Base-by-base conservation (phyloP, 1,284 basidiomycete species). In the Marasmius tenuissimus region DNA sequence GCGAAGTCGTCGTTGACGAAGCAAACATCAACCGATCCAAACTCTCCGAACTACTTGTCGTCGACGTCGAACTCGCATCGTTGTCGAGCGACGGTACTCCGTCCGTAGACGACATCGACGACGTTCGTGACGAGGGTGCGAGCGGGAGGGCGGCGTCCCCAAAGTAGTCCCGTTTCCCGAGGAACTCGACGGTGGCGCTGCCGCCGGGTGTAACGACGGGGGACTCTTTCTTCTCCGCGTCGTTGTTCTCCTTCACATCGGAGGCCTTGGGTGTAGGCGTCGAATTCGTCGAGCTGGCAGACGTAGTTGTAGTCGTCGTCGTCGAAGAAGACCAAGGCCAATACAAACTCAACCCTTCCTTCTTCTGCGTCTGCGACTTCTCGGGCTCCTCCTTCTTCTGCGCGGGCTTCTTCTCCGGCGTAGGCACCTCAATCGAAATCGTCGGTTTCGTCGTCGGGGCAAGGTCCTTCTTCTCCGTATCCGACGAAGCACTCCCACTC, bases 271-370 rank as follows among this genome's bases (percentile, higher is more conserved):
- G 27, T 4, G 27, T 27, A 27, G 27, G 27, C 27, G 27, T 27
- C 27, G 27, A 27, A 27, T 27, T 27, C 27, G 27, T 27, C 27
- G 27, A 27, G 3, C 10, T 39, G 33, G 53, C 38, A 18, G 33
- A 45, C 14, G 42, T 8, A 12, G 53, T n/a, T n/a, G n/a, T 39
- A 51, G 51, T 37, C 6, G 27, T 12, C 6, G 57, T 37, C 48
- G 60, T 9, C 22, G 59, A 62, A 38, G 68, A 63, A 16, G 69
- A 66, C 70, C 71, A 73, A 10, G 69, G 69, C 70, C 71, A 71
- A 61, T 69, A 67, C 56, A 69, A 47, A 55, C 68, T 53, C 14
- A 64, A 64, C 66, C 66, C 61, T 56, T 64, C 60, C 64, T 69
- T 57, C 59, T 61, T 65, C 33, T 62, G 64, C 47, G 71, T 70